These are phyloP conservation scores for Teunomyces pallodes DNA, from an alignment of 805 yeast genomes.

Conservation along the genomic window DNA sequence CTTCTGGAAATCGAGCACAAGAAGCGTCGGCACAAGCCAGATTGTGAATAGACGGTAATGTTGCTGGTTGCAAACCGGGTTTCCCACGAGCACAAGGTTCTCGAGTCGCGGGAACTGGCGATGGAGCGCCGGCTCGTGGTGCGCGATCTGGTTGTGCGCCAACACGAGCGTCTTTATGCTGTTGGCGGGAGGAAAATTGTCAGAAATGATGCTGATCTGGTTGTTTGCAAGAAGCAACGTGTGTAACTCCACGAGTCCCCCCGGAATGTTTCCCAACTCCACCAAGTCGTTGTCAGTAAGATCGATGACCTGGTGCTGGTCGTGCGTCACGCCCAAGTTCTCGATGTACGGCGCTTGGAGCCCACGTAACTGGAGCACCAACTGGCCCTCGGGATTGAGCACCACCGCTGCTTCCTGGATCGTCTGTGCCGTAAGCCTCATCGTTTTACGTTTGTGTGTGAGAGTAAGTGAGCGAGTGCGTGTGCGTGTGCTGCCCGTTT, in stretches of 20 bases:
- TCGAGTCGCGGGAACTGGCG: conserved; percentile 38
- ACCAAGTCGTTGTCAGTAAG: conserved; percentile 72
- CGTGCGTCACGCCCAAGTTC: conserved; percentile 30
- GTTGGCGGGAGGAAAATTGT: conserved; percentile 33
- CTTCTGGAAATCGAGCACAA: conserved; percentile 64
- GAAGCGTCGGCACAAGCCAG: conserved; percentile 61
- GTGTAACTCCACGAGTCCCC: conserved; percentile 33
- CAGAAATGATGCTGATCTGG: conserved; percentile 42
- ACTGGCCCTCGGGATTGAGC: conserved; percentile 34
- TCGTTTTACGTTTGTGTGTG: conserved; percentile 5
- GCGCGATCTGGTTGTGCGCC: conserved; percentile 47
- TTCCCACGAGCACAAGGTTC: conserved; percentile 53
- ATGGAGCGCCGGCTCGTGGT: conserved; percentile 37
- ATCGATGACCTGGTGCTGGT: conserved; percentile 56
- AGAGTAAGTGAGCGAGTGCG: no score
- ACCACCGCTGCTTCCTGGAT: conserved; percentile 30
- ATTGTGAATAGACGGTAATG: conserved; percentile 61
- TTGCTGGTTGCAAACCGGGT: conserved; percentile 49
- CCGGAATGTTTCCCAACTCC: conserved; percentile 50
- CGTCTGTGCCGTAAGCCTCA: conserved; percentile 36
- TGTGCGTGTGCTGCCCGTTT: background rate
- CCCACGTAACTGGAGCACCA: conserved; percentile 34
- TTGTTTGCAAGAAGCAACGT: conserved; percentile 66
- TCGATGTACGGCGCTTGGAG: conserved; percentile 34
- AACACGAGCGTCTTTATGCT: conserved; percentile 51